These are phyloP conservation scores for Lactarius trivialis DNA, from an alignment of 768 basidiomycete species.

Conservation along the genomic window DNA sequence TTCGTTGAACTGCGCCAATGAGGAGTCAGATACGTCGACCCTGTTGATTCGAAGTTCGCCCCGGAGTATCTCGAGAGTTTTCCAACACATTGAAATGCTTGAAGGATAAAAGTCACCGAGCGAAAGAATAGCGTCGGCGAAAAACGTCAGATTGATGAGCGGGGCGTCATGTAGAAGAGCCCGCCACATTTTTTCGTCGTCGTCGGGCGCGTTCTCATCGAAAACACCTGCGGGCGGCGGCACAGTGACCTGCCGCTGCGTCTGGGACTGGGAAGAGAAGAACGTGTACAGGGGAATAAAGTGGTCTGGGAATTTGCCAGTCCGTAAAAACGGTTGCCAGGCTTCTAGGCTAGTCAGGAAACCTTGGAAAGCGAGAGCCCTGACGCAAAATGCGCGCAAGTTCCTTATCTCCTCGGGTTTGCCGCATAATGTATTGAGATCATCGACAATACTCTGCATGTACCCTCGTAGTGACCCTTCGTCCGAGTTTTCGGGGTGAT, in stretches of 20 bases:
- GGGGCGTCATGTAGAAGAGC: constrained; percentile 1
- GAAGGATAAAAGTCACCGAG: not conserved
- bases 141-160: constrained; percentile 1
- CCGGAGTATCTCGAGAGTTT: constrained; percentile 5
- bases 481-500: not conserved
- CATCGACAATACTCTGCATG: not conserved
- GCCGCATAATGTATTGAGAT: not conserved
- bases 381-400: constrained; percentile 4
- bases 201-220: not conserved
- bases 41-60: not conserved
- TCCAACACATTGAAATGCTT: constrained; percentile 9
- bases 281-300: not conserved
- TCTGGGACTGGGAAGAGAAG: not conserved
- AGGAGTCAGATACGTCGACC: not conserved
- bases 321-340: fast-evolving
- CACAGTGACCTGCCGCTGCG: too few species aligned
- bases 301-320: not conserved
- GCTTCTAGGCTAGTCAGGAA: not conserved
- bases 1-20: not conserved
- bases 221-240: too few species aligned
- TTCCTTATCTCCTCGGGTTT: not conserved
- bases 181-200: not conserved
- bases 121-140: not conserved
- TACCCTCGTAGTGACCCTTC: not conserved
- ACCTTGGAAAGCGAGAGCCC: not conserved